These are phyloP conservation scores for Brettanomyces naardenensis DNA, from an alignment of 805 yeast genomes.

Conservation along the genomic window DNA sequence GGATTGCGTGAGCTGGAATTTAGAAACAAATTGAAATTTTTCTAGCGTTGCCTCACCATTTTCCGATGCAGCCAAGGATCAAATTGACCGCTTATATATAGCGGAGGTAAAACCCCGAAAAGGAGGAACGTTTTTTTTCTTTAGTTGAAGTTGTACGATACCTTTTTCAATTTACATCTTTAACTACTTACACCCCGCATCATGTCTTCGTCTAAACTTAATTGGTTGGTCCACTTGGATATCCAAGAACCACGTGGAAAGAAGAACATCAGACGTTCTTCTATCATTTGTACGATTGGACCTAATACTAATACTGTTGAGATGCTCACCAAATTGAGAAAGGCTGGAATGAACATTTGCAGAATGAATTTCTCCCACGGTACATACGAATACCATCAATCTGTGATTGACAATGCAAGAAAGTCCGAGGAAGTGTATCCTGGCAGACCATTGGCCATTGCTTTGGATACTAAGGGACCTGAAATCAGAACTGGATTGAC, in stretches of 20 bases:
- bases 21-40: no score
- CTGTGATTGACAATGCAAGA: constrained; percentile 93
- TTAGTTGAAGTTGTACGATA: no score
- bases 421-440: constrained; percentile 83
- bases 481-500: constrained; percentile 99
- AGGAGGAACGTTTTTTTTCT: no score
- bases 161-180: no score
- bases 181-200: background rate
- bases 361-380: constrained; percentile 99
- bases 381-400: constrained; percentile 94
- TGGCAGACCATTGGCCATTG: constrained; percentile 97
- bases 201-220: constrained; percentile 39
- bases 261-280: constrained; percentile 80
- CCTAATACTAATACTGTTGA: constrained; percentile 94
- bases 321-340: constrained; percentile 76
- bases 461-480: constrained; percentile 98
- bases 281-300: constrained; percentile 98
- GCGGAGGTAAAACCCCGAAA: no score
- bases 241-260: constrained; percentile 61
- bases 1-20: no score
- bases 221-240: constrained; percentile 80
- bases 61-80: no score
- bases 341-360: constrained; percentile 95
- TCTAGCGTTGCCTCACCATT: no score
- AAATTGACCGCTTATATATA: no score